Percentiles rank a stretch among this genome's conserved stretches.
Evolutionary conservation across 108 stramenopile genomes (phyloP).

Genomic region (Nannochloropsis granulata): DNA sequence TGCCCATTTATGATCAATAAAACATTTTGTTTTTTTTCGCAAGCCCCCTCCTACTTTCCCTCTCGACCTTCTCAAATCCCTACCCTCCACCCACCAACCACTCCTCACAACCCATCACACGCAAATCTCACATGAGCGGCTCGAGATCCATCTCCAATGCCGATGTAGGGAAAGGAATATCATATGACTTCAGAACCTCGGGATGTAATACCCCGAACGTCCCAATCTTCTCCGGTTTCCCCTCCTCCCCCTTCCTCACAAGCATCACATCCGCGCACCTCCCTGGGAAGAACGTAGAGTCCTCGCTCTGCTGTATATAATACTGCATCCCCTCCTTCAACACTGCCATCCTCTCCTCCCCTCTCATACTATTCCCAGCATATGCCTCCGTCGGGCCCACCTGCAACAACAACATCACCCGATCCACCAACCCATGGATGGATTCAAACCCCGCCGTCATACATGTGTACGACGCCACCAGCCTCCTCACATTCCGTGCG

Average conservation of each 20-base stretch:
- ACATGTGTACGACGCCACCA: conserved; percentile 81
- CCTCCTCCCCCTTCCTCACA: conserved; percentile 38
- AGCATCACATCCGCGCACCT: conserved; percentile 72
- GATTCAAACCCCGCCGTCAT: conserved; percentile 92
- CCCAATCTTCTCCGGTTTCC: conserved; percentile 47
- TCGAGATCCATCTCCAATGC: conserved; percentile 83
- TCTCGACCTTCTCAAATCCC: too few relatives aligned
- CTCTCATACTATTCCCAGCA: conserved; percentile 34
- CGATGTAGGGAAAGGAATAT: conserved; percentile 68
- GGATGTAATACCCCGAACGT: conserved; percentile 93
- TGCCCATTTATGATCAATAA: too few relatives aligned
- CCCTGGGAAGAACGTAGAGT: conserved; percentile 82
- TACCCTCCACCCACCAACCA: too few relatives aligned
- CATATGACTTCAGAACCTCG: conserved; percentile 76
- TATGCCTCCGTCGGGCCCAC: conserved; percentile 63
- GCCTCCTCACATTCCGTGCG: conserved; percentile 62
- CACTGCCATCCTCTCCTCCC: background rate
- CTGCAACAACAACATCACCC: conserved; percentile 80
- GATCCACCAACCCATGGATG: conserved; percentile 91
- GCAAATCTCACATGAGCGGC: conserved; percentile 50
- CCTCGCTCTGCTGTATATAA: conserved; percentile 17
- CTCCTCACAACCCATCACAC: background rate
- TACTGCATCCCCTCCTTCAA: conserved; percentile 26
- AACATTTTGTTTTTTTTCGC: too few relatives aligned
- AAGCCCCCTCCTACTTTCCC: too few relatives aligned